Conservation (phyloP, 441 rosid genomes). For the Metrosideros polymorpha region DNA sequence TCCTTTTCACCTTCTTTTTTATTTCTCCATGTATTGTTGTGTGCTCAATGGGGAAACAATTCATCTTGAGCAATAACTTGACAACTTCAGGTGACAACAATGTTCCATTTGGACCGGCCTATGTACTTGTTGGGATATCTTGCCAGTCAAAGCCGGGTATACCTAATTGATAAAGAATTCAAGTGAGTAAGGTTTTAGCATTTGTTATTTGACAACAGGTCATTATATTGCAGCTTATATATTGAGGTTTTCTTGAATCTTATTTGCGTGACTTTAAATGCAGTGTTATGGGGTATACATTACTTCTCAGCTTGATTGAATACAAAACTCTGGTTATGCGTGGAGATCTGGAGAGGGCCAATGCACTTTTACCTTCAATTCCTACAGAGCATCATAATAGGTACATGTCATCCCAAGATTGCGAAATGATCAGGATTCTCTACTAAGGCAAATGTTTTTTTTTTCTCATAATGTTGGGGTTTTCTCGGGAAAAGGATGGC, state of each 20-base stretch:
- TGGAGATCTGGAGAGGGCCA: slow-evolving; percentile 92
- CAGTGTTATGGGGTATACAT: slow-evolving; percentile 93
- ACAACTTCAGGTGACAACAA: slow-evolving; percentile 75
- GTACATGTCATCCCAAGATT: slow-evolving; percentile 18
- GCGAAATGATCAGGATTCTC: not conserved
- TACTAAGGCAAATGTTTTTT: not conserved
- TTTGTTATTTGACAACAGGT: not conserved
- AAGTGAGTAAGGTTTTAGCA: slow-evolving; percentile 41
- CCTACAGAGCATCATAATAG: slow-evolving; percentile 93
- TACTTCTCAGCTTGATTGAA: slow-evolving; percentile 96
- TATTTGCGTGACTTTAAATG: slow-evolving; percentile 5
- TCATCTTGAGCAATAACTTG: not conserved
- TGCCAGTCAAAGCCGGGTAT: slow-evolving; percentile 92
- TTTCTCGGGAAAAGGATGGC: not conserved
- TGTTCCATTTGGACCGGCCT: slow-evolving; percentile 98
- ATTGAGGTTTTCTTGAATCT: slow-evolving; percentile 1
- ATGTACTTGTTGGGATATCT: slow-evolving; percentile 98
- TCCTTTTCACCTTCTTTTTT: not conserved
- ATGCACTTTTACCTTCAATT: slow-evolving; percentile 78
- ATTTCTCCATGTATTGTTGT: not conserved
- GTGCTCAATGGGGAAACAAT: not conserved
- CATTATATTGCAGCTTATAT: not conserved
- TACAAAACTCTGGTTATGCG: slow-evolving; percentile 99
- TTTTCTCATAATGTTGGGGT: not conserved
- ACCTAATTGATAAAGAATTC: slow-evolving; percentile 95